Evolutionary conservation across 495 filamentous ascomycete species (phyloP), one percentile per base, ranked within the genome.

Genomic region (Podospora conica): DNA sequence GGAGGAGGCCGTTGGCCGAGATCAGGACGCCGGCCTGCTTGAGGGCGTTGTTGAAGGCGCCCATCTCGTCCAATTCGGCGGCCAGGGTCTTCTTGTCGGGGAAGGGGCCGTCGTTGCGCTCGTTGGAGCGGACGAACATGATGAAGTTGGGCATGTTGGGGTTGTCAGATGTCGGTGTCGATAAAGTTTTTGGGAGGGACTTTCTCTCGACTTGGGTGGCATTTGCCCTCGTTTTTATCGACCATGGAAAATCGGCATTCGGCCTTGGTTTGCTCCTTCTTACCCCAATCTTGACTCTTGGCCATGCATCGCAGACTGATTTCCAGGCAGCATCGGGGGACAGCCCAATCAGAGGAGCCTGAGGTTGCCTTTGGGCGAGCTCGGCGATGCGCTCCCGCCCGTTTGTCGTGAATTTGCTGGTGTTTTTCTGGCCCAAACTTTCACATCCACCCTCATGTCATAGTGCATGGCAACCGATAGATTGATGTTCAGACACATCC

Each of bases 81-180:
- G 15, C 3, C 20, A 57, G 9, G 9, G 31, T 29, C 24, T 23
- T 10, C 0, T 2, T 12, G 29, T 66, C 27, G 31, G 25, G 54
- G 3, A 24, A 12, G 25, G 33, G 40, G 25, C 53, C 28, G 25
- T 70, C 68, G 58, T 27, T 15, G 28, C 22, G 15, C n/a, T 25
- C 20, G 24, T 61, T 64, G 55, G 53, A 66, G 60, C 68, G 68
- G 66, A 68, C 66, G 61, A 68, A 62, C 29, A 70, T 25, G 61
- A 55, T 33, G 48, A 68, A 68, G 20, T 63, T 64, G 27, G 65
- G 68, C 65, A 68, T 70, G 1, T 70, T 63, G 64, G 40, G n/a
- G 29, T 25, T 20, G 20, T 60, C 18, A 9, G 23, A n/a, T n/a
- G 12, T 7, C 18, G 1, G n/a, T 2, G n/a, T 53, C 48, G 48